These are phyloP conservation scores for Pholiota adiposa DNA, from an alignment of 1,284 basidiomycete genomes.

Conservation along the genomic window DNA sequence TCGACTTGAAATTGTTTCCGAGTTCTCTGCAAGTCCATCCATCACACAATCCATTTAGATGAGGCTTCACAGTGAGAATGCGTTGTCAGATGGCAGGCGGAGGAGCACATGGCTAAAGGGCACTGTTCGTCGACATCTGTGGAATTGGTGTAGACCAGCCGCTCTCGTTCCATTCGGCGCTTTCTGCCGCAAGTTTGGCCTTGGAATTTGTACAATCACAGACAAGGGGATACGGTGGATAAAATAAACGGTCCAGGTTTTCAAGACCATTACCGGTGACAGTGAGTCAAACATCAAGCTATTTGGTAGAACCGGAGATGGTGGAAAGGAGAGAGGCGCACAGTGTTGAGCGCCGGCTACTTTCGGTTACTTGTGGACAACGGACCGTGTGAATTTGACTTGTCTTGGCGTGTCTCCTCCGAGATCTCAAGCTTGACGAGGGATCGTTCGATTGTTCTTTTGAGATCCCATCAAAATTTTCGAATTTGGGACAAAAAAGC, in stretches of 20 bases:
- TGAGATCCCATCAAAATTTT: no score
- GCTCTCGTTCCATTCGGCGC: background rate
- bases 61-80: background rate
- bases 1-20: background rate
- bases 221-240: background rate
- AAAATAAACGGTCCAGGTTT: background rate
- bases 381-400: background rate
- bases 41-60: background rate
- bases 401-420: constrained; percentile 7
- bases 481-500: no score
- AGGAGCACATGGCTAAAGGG: background rate
- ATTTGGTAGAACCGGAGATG: background rate
- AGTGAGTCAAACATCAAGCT: background rate
- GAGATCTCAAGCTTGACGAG: no score
- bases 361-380: background rate
- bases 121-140: background rate
- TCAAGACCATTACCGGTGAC: background rate
- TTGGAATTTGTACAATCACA: no score
- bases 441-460: no score
- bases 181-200: background rate
- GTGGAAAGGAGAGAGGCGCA: background rate
- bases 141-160: background rate
- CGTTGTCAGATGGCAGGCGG: background rate
- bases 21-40: background rate
- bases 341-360: background rate